Conservation (phyloP, 2,329 filamentous ascomycete species). For the Tolypocladium ovalisporum region DNA sequence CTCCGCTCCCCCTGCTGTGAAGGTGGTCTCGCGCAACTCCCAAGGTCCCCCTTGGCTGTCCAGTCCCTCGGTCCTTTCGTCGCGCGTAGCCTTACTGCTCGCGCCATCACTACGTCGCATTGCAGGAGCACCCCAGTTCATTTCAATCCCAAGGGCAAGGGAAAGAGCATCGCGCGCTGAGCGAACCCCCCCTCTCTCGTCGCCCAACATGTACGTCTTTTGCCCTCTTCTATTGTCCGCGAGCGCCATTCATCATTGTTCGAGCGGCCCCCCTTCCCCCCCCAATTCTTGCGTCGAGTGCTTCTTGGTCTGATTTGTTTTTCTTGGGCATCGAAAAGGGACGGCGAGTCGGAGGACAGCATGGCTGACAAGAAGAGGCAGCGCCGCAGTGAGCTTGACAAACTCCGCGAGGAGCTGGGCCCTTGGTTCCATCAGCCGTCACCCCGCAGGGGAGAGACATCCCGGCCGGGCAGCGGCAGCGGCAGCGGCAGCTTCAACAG, state of each 20-base stretch:
- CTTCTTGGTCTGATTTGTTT: not conserved
- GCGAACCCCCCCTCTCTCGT: not conserved
- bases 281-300: not conserved
- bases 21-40: not conserved
- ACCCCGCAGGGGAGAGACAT: slow-evolving; percentile 9
- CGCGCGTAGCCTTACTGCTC: not conserved
- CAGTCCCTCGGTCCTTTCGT: not conserved
- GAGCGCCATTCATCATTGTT: not conserved
- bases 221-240: not conserved
- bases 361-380: slow-evolving; percentile 24
- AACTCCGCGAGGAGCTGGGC: slow-evolving; percentile 22
- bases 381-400: slow-evolving; percentile 20
- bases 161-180: not conserved
- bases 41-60: not conserved
- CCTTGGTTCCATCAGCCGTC: slow-evolving; percentile 18
- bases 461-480: slow-evolving; percentile 7
- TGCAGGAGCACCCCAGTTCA: not conserved
- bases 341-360: slow-evolving; percentile 1
- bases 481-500: slow-evolving; percentile 1
- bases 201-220: not conserved
- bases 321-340: not conserved
- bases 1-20: not conserved
- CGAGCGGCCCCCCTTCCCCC: not conserved
- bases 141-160: not conserved
- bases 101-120: not conserved